Conservation (phyloP, 768 basidiomycete genomes). For the Chlorophyllum brunneum region DNA sequence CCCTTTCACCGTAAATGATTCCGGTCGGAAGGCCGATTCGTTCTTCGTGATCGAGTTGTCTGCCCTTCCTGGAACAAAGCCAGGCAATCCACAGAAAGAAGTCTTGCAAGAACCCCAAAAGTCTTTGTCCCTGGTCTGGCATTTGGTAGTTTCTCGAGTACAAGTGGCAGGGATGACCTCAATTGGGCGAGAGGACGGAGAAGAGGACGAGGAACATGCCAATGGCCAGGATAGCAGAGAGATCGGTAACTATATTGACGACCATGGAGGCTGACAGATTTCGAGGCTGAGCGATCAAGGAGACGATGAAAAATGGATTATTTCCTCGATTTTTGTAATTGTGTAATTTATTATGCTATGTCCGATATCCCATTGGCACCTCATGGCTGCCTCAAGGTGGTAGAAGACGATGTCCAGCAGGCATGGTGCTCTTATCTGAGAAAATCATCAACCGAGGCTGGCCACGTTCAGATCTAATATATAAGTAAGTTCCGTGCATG, state of each 20-base stretch:
- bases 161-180: not conserved
- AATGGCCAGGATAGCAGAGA: not conserved
- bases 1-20: not conserved
- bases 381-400: slow-evolving; percentile 6
- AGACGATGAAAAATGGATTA: no score
- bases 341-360: not conserved
- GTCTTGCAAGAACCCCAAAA: not conserved
- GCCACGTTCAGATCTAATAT: slow-evolving; percentile 1
- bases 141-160: not conserved
- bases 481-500: not conserved
- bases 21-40: slow-evolving; percentile 2
- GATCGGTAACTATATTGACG: not conserved
- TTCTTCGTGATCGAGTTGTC: not conserved
- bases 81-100: not conserved
- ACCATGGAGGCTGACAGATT: slow-evolving; percentile 1
- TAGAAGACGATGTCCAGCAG: no score
- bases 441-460: not conserved
- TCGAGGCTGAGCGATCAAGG: not conserved
- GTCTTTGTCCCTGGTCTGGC: not conserved
- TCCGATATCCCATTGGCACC: not conserved
- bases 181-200: not conserved
- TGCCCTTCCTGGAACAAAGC: not conserved
- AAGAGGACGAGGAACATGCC: not conserved
- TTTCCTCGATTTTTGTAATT: not conserved
- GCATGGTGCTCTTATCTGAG: no score